Percentiles rank a stretch among this genome's conserved stretches.
These are phyloP conservation scores for Mucor racemosus DNA, from an alignment of 371 early-diverging fungal genomes.

Conservation along the genomic window DNA sequence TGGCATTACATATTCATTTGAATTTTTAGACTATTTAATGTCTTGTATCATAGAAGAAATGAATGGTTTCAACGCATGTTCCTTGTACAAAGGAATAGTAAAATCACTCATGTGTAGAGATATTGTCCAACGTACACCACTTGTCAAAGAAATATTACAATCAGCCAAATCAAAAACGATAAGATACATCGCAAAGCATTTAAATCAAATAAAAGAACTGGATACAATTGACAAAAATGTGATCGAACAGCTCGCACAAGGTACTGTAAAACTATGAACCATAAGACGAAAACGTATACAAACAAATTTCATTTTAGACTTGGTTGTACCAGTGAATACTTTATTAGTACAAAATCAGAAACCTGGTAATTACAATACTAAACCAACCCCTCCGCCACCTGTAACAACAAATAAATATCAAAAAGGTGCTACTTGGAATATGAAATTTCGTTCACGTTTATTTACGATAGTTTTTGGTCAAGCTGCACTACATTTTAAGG, in stretches of 20 bases:
- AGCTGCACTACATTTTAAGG: slow-evolving; percentile 16
- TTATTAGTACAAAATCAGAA: slow-evolving; percentile 9
- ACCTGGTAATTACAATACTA: slow-evolving; percentile 8
- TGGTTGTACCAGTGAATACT: slow-evolving; percentile 10
- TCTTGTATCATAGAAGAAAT: slow-evolving; percentile 26
- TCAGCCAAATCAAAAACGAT: slow-evolving; percentile 25
- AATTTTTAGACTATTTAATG: slow-evolving; percentile 34
- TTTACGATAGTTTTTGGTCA: slow-evolving; percentile 18
- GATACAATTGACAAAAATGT: slow-evolving; percentile 29
- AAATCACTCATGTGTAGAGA: slow-evolving; percentile 36
- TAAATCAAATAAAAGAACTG: slow-evolving; percentile 24
- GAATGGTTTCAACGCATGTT: slow-evolving; percentile 27
- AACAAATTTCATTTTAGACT: slow-evolving; percentile 16
- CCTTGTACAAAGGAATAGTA: slow-evolving; percentile 38
- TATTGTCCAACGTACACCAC: slow-evolving; percentile 24
- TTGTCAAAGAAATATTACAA: slow-evolving; percentile 29
- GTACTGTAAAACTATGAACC: slow-evolving; percentile 14
- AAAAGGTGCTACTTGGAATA: slow-evolving; percentile 1
- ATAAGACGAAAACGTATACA: slow-evolving; percentile 2
- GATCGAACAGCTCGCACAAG: slow-evolving; percentile 30
- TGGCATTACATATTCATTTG: slow-evolving; percentile 38
- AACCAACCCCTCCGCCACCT: neutral
- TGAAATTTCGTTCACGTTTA: slow-evolving; percentile 16
- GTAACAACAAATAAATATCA: neutral
- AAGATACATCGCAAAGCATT: slow-evolving; percentile 26